phyloP scores from a whole-genome alignment of 805 yeast genomes.

The Candida mattraensis region DNA sequence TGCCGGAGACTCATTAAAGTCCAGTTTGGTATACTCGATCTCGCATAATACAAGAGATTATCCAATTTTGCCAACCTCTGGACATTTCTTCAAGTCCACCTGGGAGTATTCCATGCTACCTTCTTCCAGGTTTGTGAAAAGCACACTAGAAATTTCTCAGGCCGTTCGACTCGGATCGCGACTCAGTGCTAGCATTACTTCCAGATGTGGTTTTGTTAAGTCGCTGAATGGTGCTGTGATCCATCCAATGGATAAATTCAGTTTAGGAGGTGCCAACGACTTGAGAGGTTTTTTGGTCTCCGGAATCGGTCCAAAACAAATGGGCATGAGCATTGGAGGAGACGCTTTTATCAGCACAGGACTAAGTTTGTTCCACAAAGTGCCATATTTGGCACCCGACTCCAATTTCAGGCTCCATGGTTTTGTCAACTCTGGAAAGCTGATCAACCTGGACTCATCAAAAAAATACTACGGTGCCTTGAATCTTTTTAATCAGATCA shows the following conservation, averaged over 20 bases:
- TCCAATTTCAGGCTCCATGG: slow-evolving; percentile 49
- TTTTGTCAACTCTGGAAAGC: slow-evolving; percentile 49
- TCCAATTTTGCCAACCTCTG: slow-evolving; percentile 42
- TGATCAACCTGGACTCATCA: slow-evolving; percentile 31
- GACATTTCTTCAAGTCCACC: slow-evolving; percentile 36
- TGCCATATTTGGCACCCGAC: slow-evolving; percentile 43
- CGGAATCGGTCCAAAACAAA: slow-evolving; percentile 56
- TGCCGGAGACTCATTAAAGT: slow-evolving; percentile 47
- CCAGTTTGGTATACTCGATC: slow-evolving; percentile 40
- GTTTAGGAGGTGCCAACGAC: slow-evolving; percentile 61
- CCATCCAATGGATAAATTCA: slow-evolving; percentile 51
- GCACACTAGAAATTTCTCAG: slow-evolving; percentile 40
- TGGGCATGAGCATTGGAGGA: slow-evolving; percentile 52
- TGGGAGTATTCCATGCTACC: slow-evolving; percentile 28
- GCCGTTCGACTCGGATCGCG: slow-evolving; percentile 26
- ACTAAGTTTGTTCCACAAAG: slow-evolving; percentile 40
- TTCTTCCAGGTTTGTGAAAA: slow-evolving; percentile 40
- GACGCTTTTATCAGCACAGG: slow-evolving; percentile 49
- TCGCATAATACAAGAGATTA: slow-evolving; percentile 47
- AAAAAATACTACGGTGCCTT: slow-evolving; percentile 8
- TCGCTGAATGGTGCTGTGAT: slow-evolving; percentile 21
- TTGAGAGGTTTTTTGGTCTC: slow-evolving; percentile 51
- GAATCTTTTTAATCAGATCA: slow-evolving; percentile 25
- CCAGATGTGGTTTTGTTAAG: slow-evolving; percentile 29
- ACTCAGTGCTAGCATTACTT: slow-evolving; percentile 23